Conservation (phyloP, 148 eudicot genomes). For the Amaranthus palmeri region DNA sequence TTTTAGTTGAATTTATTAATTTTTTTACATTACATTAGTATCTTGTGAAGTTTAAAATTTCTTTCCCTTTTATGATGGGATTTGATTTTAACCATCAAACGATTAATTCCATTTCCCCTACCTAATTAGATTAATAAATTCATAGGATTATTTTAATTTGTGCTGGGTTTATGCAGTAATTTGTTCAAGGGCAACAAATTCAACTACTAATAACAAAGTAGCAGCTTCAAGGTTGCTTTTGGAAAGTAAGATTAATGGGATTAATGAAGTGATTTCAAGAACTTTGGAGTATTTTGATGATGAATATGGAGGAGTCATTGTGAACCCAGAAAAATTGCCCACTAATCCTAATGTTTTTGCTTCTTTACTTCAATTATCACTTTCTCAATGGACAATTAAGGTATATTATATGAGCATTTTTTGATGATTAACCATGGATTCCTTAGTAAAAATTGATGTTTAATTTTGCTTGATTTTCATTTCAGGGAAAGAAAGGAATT, state of each 20-base stretch:
- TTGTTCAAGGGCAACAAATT: slow-evolving; percentile 29
- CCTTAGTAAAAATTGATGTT: neutral
- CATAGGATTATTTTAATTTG: neutral
- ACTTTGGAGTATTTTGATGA: slow-evolving; percentile 62
- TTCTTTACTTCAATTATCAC: slow-evolving; percentile 53
- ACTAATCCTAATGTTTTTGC: slow-evolving; percentile 49
- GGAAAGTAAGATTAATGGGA: slow-evolving; percentile 38
- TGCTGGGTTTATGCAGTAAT: slow-evolving; percentile 28
- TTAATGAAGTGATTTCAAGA: slow-evolving; percentile 37
- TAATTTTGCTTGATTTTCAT: neutral
- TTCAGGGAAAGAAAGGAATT: slow-evolving; percentile 82
- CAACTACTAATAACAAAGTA: slow-evolving; percentile 30
- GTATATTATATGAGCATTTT: slow-evolving; percentile 22
- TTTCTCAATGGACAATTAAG: slow-evolving; percentile 61
- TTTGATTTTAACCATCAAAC: neutral
- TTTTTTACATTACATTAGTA: no score
- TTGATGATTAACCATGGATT: neutral
- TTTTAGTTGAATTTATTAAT: no score
- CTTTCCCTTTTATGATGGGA: no score
- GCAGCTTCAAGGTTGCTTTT: slow-evolving; percentile 34
- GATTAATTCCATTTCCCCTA: neutral
- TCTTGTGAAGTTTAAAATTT: no score
- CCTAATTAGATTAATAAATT: no score
- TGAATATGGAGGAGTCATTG: slow-evolving; percentile 70
- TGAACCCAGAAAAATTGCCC: slow-evolving; percentile 57